Evolutionary conservation across 2,329 filamentous ascomycete genomes (phyloP).

Genomic region (Dendryphion nanum): DNA sequence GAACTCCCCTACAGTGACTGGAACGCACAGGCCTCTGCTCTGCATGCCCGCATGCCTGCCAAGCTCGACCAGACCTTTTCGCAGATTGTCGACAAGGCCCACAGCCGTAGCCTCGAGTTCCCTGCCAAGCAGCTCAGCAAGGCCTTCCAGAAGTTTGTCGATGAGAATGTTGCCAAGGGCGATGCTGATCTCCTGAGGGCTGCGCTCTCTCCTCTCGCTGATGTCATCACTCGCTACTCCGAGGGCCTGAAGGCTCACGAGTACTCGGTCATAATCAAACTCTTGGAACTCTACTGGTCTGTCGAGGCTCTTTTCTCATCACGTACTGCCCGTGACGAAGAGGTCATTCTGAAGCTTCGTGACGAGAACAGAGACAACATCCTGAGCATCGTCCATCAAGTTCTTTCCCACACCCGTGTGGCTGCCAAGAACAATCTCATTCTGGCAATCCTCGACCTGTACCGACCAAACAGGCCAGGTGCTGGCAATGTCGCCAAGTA

Average conservation of each 20-base stretch:
- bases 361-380: conserved; percentile 97
- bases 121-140: conserved; percentile 84
- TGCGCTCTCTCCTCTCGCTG: conserved; percentile 71
- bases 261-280: conserved; percentile 72
- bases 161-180: conserved; percentile 72
- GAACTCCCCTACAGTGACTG: conserved; percentile 96
- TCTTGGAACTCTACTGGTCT: conserved; percentile 79
- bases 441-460: conserved; percentile 87
- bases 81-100: conserved; percentile 82
- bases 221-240: conserved; percentile 74
- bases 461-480: conserved; percentile 90
- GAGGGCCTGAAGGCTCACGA: conserved; percentile 92
- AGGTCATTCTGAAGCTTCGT: conserved; percentile 88
- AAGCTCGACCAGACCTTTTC: conserved; percentile 82
- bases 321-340: conserved; percentile 82
- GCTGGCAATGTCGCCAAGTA: conserved; percentile 85
- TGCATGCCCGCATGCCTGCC: conserved; percentile 96
- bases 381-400: conserved; percentile 77
- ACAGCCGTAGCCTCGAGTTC: conserved; percentile 78
- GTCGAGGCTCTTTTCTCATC: conserved; percentile 87
- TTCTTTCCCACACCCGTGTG: conserved; percentile 90
- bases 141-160: conserved; percentile 82
- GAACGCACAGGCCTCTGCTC: conserved; percentile 90
- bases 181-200: conserved; percentile 74
- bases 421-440: conserved; percentile 92